A percentile compares a stretch with the other conserved stretches of the same genome.
These are phyloP conservation scores for Conringia planisiliqua DNA, from an alignment of 345 rosid species.

Conservation along the genomic window DNA sequence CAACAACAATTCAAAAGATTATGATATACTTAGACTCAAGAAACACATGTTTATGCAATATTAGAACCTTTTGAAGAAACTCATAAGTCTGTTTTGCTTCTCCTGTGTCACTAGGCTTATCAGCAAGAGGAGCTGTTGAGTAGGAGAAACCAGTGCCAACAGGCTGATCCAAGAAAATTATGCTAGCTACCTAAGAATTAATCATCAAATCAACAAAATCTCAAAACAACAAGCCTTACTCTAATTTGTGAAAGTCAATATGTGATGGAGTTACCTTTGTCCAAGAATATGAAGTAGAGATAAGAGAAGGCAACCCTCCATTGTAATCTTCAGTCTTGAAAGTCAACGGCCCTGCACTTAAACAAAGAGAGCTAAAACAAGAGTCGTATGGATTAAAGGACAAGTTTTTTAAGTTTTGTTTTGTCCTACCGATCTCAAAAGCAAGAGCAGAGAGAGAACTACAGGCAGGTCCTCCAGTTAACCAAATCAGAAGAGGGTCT, in stretches of 20 bases:
- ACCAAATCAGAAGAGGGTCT: neutral
- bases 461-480: slow-evolving; percentile 62
- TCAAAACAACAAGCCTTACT: neutral
- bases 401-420: neutral
- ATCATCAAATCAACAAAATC: neutral
- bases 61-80: slow-evolving; percentile 7
- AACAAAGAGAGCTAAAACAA: neutral
- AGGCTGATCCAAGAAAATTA: slow-evolving; percentile 37
- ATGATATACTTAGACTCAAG: neutral
- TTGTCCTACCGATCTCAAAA: neutral
- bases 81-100: slow-evolving; percentile 28
- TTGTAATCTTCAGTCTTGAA: slow-evolving; percentile 47
- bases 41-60: neutral
- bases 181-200: neutral
- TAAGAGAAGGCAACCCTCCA: slow-evolving; percentile 57
- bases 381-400: neutral
- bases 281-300: slow-evolving; percentile 62
- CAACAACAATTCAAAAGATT: neutral
- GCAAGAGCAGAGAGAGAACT: slow-evolving; percentile 37
- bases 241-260: neutral
- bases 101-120: slow-evolving; percentile 39
- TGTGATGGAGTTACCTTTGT: slow-evolving; percentile 42
- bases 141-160: slow-evolving; percentile 73
- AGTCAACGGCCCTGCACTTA: slow-evolving; percentile 50
- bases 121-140: slow-evolving; percentile 29